Percentiles rank a stretch among this genome's conserved stretches.
Evolutionary conservation across 2,329 filamentous ascomycete genomes (phyloP).

Genomic region (Talaromyces sp.): DNA sequence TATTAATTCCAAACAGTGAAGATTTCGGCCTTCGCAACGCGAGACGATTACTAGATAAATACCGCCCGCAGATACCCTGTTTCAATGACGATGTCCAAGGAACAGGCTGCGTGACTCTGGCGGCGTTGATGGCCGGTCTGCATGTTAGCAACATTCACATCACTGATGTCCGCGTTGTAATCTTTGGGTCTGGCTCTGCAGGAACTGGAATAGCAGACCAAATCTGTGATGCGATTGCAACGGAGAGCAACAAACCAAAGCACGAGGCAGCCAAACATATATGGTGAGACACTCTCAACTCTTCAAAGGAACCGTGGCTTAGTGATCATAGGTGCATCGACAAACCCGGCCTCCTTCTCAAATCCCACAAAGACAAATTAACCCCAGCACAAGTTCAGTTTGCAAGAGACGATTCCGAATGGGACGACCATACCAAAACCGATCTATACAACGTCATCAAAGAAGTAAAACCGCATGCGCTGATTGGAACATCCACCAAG

Average conservation of each 20-base stretch:
- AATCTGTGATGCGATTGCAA: constrained; percentile 70
- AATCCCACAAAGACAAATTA: constrained; percentile 55
- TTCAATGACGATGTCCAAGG: constrained; percentile 93
- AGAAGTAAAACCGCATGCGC: constrained; percentile 69
- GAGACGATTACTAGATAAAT: constrained; percentile 68
- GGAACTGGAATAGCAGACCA: constrained; percentile 84
- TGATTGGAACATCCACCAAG: constrained; percentile 79
- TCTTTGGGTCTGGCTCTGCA: constrained; percentile 78
- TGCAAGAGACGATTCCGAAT: constrained; percentile 60
- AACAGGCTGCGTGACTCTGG: constrained; percentile 80
- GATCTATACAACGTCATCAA: constrained; percentile 64
- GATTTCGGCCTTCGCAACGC: constrained; percentile 80
- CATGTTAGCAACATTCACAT: constrained; percentile 64
- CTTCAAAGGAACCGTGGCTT: background rate
- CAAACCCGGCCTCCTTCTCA: constrained; percentile 70
- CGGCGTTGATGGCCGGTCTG: constrained; percentile 71
- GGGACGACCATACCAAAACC: constrained; percentile 51
- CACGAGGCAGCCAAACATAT: constrained; percentile 76
- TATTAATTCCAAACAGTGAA: constrained; percentile 41
- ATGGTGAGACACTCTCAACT: constrained; percentile 38
- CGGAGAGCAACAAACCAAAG: constrained; percentile 60
- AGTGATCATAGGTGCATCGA: constrained; percentile 62
- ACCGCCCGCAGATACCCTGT: constrained; percentile 67
- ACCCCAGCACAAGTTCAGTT: constrained; percentile 65
- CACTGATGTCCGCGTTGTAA: constrained; percentile 63